Percentiles rank a stretch among this genome's conserved stretches.
Conservation (phyloP, 257 asterid genomes). For the Prunella vulgaris region DNA sequence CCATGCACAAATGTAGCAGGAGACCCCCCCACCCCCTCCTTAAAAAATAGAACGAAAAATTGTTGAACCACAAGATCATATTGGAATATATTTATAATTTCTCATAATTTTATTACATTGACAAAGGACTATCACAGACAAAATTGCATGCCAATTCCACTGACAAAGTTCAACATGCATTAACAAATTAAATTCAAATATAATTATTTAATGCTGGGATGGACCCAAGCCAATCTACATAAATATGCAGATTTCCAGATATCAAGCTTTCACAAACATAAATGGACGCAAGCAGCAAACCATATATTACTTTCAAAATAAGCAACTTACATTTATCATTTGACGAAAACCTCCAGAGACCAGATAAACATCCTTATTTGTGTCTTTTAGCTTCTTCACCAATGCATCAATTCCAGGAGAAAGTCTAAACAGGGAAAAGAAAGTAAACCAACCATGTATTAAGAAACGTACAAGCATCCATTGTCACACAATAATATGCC, state of each 20-base stretch:
- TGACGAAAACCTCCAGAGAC: constrained; percentile 96
- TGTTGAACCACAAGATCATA: background rate
- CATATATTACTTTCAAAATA: background rate
- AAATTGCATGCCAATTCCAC: background rate
- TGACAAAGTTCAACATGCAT: background rate
- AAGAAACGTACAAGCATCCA: background rate
- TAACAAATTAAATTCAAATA: background rate
- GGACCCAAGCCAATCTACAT: background rate
- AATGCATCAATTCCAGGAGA: constrained; percentile 89
- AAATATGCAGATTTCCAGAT: background rate
- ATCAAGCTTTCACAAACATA: background rate
- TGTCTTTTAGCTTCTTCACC: constrained; percentile 63
- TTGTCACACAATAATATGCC: background rate
- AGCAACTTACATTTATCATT: constrained; percentile 73
- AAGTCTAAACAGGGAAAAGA: constrained; percentile 41
- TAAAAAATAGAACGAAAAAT: too few species aligned
- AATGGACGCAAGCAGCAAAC: background rate
- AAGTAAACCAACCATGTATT: constrained; percentile 13
- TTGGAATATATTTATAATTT: background rate
- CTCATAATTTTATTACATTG: background rate
- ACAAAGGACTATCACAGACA: background rate
- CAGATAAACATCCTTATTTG: constrained; percentile 56
- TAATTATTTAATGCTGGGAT: background rate
- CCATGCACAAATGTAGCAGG: background rate
- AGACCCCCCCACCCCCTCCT: background rate